A percentile compares a stretch with the other conserved stretches of the same genome.
Conservation (phyloP, 1,284 basidiomycete species). For the Microbotryum silenes-acaulis region DNA sequence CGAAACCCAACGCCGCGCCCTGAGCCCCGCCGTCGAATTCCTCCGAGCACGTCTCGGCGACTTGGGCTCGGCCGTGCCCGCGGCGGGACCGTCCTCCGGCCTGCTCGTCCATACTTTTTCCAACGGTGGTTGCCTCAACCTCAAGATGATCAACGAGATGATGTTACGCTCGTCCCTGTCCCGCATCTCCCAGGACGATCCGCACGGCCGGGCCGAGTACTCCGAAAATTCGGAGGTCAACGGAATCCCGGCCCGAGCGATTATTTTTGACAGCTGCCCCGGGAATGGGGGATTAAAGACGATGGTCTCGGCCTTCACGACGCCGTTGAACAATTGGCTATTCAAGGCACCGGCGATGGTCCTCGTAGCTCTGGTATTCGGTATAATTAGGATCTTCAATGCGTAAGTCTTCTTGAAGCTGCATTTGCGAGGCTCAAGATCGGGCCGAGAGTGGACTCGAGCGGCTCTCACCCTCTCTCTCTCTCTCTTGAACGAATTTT, state of each 20-base stretch:
- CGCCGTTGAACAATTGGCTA: slow-evolving; percentile 8
- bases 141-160: slow-evolving; percentile 22
- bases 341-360: slow-evolving; percentile 9
- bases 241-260: slow-evolving; percentile 10
- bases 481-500: neutral
- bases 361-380: slow-evolving; percentile 8
- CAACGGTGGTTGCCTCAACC: slow-evolving; percentile 24
- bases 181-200: too few species aligned
- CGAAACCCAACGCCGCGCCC: neutral
- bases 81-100: neutral
- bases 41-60: neutral
- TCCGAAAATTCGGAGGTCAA: neutral
- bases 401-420: neutral
- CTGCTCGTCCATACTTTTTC: slow-evolving; percentile 25
- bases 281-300: slow-evolving; percentile 7
- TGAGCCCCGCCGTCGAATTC: slow-evolving; percentile 16
- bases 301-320: slow-evolving; percentile 22
- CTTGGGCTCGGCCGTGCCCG: neutral
- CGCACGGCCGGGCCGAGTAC: too few species aligned
- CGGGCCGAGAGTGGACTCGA: neutral
- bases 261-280: slow-evolving; percentile 29
- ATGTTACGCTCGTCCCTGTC: neutral
- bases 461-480: too few species aligned
- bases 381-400: slow-evolving; percentile 6
- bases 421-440: neutral